Percentiles rank a stretch among this genome's conserved stretches.
These are phyloP conservation scores for Zanthoxylum bungeanum DNA, from an alignment of 345 rosid species.

Conservation along the genomic window DNA sequence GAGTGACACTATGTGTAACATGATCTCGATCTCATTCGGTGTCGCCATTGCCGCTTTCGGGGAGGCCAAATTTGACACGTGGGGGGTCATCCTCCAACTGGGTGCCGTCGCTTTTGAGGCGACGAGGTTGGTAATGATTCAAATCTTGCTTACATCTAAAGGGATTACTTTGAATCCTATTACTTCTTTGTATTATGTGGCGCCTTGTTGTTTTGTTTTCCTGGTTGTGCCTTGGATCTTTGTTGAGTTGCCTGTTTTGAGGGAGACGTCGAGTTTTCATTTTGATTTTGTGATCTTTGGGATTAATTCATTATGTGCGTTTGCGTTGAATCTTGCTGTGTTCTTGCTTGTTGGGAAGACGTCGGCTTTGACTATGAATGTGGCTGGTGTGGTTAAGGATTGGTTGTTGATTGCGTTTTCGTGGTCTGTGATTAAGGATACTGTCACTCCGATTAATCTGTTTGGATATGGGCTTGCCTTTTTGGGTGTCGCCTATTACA, in stretches of 20 bases:
- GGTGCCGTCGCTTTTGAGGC: no score
- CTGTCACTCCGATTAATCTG: conserved; percentile 79
- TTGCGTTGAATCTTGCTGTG: conserved; percentile 88
- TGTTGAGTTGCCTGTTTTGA: conserved; percentile 68
- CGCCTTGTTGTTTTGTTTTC: conserved; percentile 87
- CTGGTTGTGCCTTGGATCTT: conserved; percentile 84
- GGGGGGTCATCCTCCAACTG: no score
- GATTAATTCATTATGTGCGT: conserved; percentile 83
- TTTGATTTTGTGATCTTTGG: conserved; percentile 79
- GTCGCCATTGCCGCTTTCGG: no score
- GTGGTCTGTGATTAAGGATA: conserved; percentile 95
- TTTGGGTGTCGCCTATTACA: conserved; percentile 87
- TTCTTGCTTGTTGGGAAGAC: conserved; percentile 94
- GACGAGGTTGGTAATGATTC: no score
- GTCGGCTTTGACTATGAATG: conserved; percentile 95
- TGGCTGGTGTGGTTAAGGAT: conserved; percentile 96
- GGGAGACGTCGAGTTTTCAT: conserved; percentile 77
- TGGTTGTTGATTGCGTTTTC: conserved; percentile 95
- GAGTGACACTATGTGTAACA: no score
- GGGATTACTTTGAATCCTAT: no score
- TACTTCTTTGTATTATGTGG: conserved; percentile 77
- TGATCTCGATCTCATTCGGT: no score
- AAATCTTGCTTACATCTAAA: no score
- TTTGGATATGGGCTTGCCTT: conserved; percentile 93
- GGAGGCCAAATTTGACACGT: no score